Evolutionary conservation across 164 flowering plant genomes (phyloP), one percentile per base, ranked within the genome.

Genomic region (Magnolia sinica): DNA sequence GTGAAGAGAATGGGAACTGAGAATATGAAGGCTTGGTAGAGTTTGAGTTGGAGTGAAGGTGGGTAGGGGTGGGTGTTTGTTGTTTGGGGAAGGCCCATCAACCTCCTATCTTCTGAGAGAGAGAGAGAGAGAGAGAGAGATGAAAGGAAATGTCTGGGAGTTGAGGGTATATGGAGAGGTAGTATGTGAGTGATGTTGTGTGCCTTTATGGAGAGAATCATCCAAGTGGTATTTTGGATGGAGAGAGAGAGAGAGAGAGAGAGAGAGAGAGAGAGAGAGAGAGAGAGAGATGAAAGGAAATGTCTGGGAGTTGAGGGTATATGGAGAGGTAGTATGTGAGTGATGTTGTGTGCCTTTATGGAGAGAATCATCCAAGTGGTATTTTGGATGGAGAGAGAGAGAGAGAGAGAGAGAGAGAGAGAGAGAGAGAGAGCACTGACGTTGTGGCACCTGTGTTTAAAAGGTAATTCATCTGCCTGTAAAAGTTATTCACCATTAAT

Each of bases 21-120:
- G 81, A 91, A 88, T 67, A 91, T 85, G 77, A 91, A 86, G 68
- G 88, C 82, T 81, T 87, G 89, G 82, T 87, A 89, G 0, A 91
- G 81, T 79, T 86, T 89, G 74, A 90, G 74, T 70, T 87, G 84
- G 73, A 86, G 82, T 64, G 85, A 81, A 79, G 86, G 89, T 16
- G 95, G 88, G 78, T 94, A 92, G 19, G 85, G 86, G 70, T 87
- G 91, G 78, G 88, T 76, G 70, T 68, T 82, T 66, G 90, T 81
- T 78, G 83, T 58, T 76, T 81, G 83, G 76, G 89, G 86, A 68
- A 83, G 24, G 76, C 86, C 91, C 91, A 87, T 84, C 81, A 72
- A 71, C 70, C 79, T 63, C 22, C 49, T 58, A 70, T 27, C 79
- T 74, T 76, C 22, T 29, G 3, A 19, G 65, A 51, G 16, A n/a